Percentiles rank a stretch among this genome's conserved stretches.
Evolutionary conservation across 2,329 filamentous ascomycete species (phyloP).

Genomic region (Lecanicillium sp.): DNA sequence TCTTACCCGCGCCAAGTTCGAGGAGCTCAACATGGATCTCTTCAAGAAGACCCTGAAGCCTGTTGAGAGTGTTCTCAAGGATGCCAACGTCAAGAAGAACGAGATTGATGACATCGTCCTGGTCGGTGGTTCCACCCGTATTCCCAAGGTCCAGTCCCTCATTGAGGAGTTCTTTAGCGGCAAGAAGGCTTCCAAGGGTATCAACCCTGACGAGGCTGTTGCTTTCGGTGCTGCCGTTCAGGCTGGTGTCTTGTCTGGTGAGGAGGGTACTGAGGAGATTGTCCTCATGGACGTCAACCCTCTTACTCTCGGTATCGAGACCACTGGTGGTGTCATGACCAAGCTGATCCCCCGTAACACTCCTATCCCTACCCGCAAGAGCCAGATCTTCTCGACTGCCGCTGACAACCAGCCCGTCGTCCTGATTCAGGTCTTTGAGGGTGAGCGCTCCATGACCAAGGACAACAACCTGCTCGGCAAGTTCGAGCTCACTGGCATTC

Average conservation of each 20-base stretch:
- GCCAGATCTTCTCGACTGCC: slow-evolving; percentile 94
- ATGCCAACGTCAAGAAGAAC: slow-evolving; percentile 92
- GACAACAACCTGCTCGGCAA: slow-evolving; percentile 97
- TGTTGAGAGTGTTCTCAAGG: slow-evolving; percentile 96
- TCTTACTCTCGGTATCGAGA: slow-evolving; percentile 93
- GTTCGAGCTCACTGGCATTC: slow-evolving; percentile 95
- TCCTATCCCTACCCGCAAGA: slow-evolving; percentile 90
- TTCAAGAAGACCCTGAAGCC: slow-evolving; percentile 99
- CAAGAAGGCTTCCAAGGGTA: slow-evolving; percentile 98
- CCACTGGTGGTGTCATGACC: slow-evolving; percentile 95
- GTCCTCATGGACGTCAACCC: slow-evolving; percentile 98
- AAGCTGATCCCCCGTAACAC: slow-evolving; percentile 94
- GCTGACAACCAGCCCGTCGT: slow-evolving; percentile 96
- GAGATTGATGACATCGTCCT: slow-evolving; percentile 96
- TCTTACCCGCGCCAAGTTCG: slow-evolving; percentile 96
- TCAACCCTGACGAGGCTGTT: slow-evolving; percentile 98
- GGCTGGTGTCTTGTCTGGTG: slow-evolving; percentile 87
- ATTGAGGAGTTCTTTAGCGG: slow-evolving; percentile 92
- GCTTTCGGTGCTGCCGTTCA: slow-evolving; percentile 96
- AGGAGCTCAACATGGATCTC: slow-evolving; percentile 96
- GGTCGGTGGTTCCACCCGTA: slow-evolving; percentile 97
- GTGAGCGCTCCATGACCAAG: slow-evolving; percentile 89
- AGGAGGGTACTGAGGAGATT: slow-evolving; percentile 69
- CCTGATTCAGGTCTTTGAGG: slow-evolving; percentile 91
- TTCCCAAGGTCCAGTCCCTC: slow-evolving; percentile 91